phyloP scores from a whole-genome alignment of 257 asterid species.

The Thymus mandschuricus region DNA sequence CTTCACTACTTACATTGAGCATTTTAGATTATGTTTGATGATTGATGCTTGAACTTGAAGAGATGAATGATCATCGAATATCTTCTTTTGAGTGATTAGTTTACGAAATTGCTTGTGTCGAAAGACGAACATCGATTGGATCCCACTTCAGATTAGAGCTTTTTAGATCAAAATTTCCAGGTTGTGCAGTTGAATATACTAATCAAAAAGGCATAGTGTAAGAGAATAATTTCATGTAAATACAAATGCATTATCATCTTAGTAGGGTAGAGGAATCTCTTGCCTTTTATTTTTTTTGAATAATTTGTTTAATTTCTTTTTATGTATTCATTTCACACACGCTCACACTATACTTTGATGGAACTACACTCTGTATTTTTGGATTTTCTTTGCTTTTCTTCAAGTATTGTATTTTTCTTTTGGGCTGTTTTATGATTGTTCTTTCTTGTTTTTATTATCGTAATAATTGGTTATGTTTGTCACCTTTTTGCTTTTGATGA shows the following conservation, averaged over 20 bases:
- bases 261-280: slow-evolving; percentile 51
- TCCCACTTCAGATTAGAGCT: slow-evolving; percentile 33
- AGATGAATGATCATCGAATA: not conserved
- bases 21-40: slow-evolving; percentile 1
- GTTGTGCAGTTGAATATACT: slow-evolving; percentile 37
- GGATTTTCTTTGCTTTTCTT: not conserved
- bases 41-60: not conserved
- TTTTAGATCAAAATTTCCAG: slow-evolving; percentile 35
- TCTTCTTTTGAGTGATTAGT: slow-evolving; percentile 23
- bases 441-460: not conserved
- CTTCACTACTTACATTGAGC: not conserved
- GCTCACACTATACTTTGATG: slow-evolving; percentile 9
- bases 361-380: slow-evolving; percentile 12
- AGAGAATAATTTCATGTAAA: slow-evolving; percentile 25
- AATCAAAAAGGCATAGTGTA: slow-evolving; percentile 2
- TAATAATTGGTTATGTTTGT: not conserved
- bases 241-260: slow-evolving; percentile 41
- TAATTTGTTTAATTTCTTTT: slow-evolving; percentile 17
- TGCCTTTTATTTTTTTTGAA: not conserved
- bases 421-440: slow-evolving; percentile 5
- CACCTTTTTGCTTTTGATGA: slow-evolving; percentile 6
- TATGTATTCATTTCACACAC: not conserved
- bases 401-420: not conserved
- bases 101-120: not conserved
- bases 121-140: slow-evolving; percentile 27